Evolutionary conservation across 2,329 filamentous ascomycete species (phyloP), one percentile per base, ranked within the genome.

Genomic region (Eurotiales sp.): DNA sequence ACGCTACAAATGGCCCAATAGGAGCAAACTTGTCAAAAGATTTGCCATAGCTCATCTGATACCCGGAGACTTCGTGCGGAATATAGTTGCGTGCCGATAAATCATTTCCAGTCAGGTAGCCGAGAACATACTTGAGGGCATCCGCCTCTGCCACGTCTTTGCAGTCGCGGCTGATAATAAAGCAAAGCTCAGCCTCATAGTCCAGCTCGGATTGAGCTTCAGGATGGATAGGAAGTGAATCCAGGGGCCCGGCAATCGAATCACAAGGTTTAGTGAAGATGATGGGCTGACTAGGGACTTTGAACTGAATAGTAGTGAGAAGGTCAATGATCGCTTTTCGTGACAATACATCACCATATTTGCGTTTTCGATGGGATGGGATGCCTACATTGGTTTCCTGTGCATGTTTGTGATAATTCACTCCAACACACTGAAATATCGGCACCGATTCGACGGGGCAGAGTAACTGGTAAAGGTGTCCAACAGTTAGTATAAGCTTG

Each of bases 11-110:
- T 3, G 72, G 73, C 0, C 73, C 73, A 4, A 76, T 66, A 2
- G 73, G 73, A 29, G 70, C 72, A 53, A 74, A 75, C 12, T 64
- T 62, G 54, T 76, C 73, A 50, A 76, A 76, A 0, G 65, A 67
- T 48, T 76, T 76, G 0, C 70, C 70, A 53, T 71, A 74, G 30
- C 65, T 67, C 52, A 68, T 72, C 29, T 65, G 62, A 2, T 56
- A 57, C 2, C 63, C 61, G 0, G 54, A 56, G 11, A 55, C 45
- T 11, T 58, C 48, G 14, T 59, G 59, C 12, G 59, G 46, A 48
- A 65, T 63, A 53, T 59, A 66, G n/a, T 58, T 50, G n/a, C 62
- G 61, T 23, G 58, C 61, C 1, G 61, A 63, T 3, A 65, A 36
- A 42, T 67, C 62, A 50, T 66, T 2, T 71, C 72, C 32, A 66